Percentiles rank a stretch among this genome's conserved stretches.
These are phyloP conservation scores for Rhizopus delemar DNA, from an alignment of 371 early-diverging fungal genomes.

Conservation along the genomic window DNA sequence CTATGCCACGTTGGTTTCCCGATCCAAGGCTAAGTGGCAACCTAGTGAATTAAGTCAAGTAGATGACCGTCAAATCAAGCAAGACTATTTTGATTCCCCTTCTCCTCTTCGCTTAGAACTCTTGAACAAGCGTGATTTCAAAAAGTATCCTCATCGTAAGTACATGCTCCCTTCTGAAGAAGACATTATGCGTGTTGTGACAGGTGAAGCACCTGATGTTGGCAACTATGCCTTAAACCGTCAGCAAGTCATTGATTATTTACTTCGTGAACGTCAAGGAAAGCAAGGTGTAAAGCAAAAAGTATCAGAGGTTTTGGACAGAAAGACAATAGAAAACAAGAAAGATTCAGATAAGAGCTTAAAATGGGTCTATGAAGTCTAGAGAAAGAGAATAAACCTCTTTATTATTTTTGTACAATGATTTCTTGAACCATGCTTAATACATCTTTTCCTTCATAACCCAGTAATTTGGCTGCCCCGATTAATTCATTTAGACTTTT, in stretches of 20 bases:
- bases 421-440: slow-evolving; percentile 39
- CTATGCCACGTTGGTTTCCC: slow-evolving; percentile 70
- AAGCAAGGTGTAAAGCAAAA: slow-evolving; percentile 78
- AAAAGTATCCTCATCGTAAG: slow-evolving; percentile 73
- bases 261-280: slow-evolving; percentile 57
- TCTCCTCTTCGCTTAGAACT: slow-evolving; percentile 37
- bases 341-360: slow-evolving; percentile 22
- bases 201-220: slow-evolving; percentile 66
- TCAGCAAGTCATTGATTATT: slow-evolving; percentile 71
- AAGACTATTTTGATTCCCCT: slow-evolving; percentile 59
- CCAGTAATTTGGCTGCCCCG: slow-evolving; percentile 36
- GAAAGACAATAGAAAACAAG: slow-evolving; percentile 50
- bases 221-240: slow-evolving; percentile 58
- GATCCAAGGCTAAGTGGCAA: slow-evolving; percentile 73
- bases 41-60: slow-evolving; percentile 63
- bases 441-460: slow-evolving; percentile 40
- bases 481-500: slow-evolving; percentile 42
- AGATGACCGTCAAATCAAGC: slow-evolving; percentile 53
- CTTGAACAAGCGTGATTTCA: slow-evolving; percentile 43
- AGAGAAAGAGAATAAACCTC: too few species aligned
- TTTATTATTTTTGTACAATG: slow-evolving; percentile 20
- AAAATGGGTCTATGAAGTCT: slow-evolving; percentile 25
- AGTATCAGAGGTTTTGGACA: slow-evolving; percentile 66
- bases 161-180: slow-evolving; percentile 82
- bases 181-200: slow-evolving; percentile 71